phyloP scores from a whole-genome alignment of 305 asterid species.

The Fraxinus paxiana region DNA sequence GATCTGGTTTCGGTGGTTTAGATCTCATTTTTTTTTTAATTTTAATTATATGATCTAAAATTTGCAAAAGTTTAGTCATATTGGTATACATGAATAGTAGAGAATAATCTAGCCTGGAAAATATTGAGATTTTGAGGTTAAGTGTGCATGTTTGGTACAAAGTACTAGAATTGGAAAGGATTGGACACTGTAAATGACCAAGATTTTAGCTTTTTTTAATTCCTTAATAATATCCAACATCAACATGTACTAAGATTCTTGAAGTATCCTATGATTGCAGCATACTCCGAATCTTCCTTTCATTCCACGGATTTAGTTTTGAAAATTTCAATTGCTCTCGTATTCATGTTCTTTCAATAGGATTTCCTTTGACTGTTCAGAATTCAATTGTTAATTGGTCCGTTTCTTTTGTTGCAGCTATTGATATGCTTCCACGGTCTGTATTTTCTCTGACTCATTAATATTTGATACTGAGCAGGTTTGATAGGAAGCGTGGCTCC shows the following conservation, averaged over 20 bases:
- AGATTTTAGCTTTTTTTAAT: neutral
- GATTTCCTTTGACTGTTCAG: neutral
- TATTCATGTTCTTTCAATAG: neutral
- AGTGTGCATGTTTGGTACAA: neutral
- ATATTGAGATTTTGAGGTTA: neutral
- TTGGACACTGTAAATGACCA: neutral
- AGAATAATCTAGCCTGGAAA: neutral
- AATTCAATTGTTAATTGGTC: neutral
- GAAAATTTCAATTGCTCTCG: neutral
- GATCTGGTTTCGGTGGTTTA: neutral
- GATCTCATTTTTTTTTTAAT: neutral
- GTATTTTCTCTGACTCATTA: neutral
- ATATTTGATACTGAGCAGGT: constrained; percentile 40
- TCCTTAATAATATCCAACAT: neutral
- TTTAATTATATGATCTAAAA: neutral
- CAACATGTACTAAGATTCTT: neutral
- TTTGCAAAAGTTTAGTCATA: neutral
- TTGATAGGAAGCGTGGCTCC: constrained; percentile 72
- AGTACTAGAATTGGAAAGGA: neutral
- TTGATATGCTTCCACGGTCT: neutral
- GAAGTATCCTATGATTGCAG: neutral
- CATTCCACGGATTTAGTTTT: neutral
- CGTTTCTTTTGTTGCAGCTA: neutral
- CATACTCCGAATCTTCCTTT: neutral
- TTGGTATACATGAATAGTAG: neutral